Evolutionary conservation across 2,329 filamentous ascomycete species (phyloP).

Genomic region (Tolypocladium endophyticum): DNA sequence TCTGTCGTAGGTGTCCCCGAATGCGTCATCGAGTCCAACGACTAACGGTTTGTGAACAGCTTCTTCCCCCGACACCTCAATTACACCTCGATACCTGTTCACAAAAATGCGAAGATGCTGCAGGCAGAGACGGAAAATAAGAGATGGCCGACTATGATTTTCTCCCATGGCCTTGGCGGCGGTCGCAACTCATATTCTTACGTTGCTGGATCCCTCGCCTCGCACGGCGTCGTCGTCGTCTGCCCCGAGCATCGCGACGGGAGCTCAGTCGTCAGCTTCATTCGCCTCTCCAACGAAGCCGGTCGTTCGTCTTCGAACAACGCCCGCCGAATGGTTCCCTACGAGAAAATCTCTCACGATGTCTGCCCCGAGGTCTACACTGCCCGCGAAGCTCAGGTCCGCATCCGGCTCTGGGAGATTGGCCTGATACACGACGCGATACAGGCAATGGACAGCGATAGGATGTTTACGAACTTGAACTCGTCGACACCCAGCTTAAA

Average conservation of each 20-base stretch:
- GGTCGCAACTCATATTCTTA: conserved; percentile 80
- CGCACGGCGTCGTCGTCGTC: conserved; percentile 69
- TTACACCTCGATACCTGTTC: conserved; percentile 61
- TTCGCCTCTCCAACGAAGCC: conserved; percentile 50
- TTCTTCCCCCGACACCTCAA: conserved; percentile 62
- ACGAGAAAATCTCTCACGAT: conserved; percentile 48
- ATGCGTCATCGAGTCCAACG: background rate
- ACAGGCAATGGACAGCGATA: conserved; percentile 51
- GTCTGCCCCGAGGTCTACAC: conserved; percentile 55
- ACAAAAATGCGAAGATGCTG: conserved; percentile 59
- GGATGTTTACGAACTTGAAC: conserved; percentile 41
- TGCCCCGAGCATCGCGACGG: conserved; percentile 79
- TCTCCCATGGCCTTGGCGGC: conserved; percentile 78
- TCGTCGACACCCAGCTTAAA: conserved; percentile 36
- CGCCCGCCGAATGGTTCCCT: conserved; percentile 29
- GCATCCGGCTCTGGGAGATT: conserved; percentile 70
- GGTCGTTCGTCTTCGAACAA: conserved; percentile 14
- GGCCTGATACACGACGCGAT: conserved; percentile 60
- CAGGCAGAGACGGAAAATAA: conserved; percentile 32
- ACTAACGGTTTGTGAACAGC: conserved; percentile 22
- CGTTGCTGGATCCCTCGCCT: conserved; percentile 65
- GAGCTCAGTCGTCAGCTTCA: conserved; percentile 62
- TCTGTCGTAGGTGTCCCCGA: conserved; percentile 39
- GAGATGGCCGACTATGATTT: conserved; percentile 73
- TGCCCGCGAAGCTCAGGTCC: conserved; percentile 59